Conservation (phyloP, 148 eudicot genomes). For the Polygonum maritimum region DNA sequence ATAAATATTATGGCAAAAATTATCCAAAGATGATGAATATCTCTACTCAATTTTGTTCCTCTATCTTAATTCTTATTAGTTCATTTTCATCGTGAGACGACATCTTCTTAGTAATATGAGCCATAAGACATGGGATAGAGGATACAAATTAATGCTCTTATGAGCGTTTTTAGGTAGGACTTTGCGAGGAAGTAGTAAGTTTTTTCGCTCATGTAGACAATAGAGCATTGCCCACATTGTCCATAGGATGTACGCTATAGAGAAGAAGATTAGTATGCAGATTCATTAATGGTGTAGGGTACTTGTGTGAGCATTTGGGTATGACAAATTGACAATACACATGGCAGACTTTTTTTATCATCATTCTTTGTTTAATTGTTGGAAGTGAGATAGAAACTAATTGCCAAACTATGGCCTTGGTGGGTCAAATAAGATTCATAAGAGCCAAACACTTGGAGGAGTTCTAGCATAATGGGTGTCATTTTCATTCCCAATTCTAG, state of each 20-base stretch:
- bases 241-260: background rate
- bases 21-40: background rate
- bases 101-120: no score
- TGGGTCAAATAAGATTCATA: background rate
- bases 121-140: no score
- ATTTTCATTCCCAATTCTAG: background rate
- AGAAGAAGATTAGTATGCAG: background rate
- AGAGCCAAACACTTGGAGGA: background rate
- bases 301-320: background rate
- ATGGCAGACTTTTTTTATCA: conserved; percentile 1
- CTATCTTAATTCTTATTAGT: background rate
- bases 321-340: conserved; percentile 8
- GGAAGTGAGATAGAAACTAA: background rate
- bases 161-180: background rate
- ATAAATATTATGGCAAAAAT: background rate
- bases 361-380: background rate
- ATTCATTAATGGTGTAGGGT: background rate
- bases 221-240: background rate
- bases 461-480: background rate
- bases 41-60: background rate
- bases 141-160: no score
- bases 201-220: background rate
- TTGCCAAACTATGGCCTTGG: background rate
- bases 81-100: no score
- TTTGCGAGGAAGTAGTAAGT: background rate